phyloP scores from a whole-genome alignment of 306 rosid genomes.

The Luffa aegyptiaca region DNA sequence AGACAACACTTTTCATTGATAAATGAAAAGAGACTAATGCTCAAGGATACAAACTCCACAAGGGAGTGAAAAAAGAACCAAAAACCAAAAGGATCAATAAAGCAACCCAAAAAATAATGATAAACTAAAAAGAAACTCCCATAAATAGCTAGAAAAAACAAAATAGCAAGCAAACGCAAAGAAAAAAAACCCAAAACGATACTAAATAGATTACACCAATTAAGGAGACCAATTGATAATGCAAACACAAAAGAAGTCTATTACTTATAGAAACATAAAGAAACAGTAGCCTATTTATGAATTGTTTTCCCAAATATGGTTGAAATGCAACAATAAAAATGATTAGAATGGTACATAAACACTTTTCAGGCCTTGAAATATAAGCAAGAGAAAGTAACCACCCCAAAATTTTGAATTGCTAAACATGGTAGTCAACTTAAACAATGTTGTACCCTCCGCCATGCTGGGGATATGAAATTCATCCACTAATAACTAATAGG shows the following conservation, averaged over 20 bases:
- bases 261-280: not conserved
- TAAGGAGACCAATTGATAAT: not conserved
- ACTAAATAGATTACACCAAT: not conserved
- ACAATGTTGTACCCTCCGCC: not conserved
- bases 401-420: not conserved
- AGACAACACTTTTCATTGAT: too few relatives aligned
- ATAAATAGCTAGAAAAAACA: too few relatives aligned
- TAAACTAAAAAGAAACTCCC: too few relatives aligned
- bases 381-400: not conserved
- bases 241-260: not conserved
- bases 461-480: not conserved
- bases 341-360: not conserved
- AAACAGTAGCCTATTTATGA: not conserved
- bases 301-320: not conserved
- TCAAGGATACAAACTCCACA: too few relatives aligned
- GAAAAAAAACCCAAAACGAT: too few relatives aligned
- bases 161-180: too few relatives aligned
- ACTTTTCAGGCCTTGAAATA: not conserved
- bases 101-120: too few relatives aligned
- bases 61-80: too few relatives aligned
- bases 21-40: too few relatives aligned
- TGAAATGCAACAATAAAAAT: not conserved
- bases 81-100: too few relatives aligned
- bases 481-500: constrained; percentile 15
- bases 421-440: not conserved